Percentiles rank a stretch among this genome's conserved stretches.
Conservation (phyloP, 1,284 basidiomycete species). For the Uromyces viciae-fabae region DNA sequence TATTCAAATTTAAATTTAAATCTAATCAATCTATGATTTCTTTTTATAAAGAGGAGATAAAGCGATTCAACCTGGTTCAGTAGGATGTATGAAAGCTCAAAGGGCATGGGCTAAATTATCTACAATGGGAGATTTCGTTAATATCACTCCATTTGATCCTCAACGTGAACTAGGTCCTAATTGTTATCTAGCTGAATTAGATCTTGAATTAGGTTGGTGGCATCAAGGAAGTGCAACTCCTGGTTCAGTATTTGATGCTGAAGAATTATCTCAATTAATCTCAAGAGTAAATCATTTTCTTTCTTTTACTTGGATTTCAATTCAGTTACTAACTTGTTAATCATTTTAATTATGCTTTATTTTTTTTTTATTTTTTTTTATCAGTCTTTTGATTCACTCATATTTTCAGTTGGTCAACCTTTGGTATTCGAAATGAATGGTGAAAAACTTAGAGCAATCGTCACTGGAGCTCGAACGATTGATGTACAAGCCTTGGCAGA, state of each 20-base stretch:
- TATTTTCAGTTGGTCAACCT: conserved; percentile 64
- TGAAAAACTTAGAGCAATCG: conserved; percentile 70
- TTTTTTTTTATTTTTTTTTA: conserved; percentile 1
- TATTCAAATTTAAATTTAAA: background rate
- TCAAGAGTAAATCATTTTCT: conserved; percentile 6
- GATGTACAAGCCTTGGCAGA: conserved; percentile 56
- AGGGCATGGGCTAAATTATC: conserved; percentile 75
- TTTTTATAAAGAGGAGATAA: conserved; percentile 48
- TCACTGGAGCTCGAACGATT: conserved; percentile 67
- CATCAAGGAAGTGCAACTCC: background rate
- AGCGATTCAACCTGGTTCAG: conserved; percentile 50
- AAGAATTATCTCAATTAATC: conserved; percentile 19
- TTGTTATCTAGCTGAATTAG: conserved; percentile 70
- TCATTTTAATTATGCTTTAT: background rate
- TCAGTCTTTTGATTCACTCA: conserved; percentile 65
- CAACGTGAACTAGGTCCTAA: conserved; percentile 63
- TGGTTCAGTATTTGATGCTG: conserved; percentile 31
- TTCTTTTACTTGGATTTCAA: background rate
- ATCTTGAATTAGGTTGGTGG: conserved; percentile 62
- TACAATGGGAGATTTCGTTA: conserved; percentile 69
- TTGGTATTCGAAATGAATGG: conserved; percentile 89
- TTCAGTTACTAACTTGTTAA: background rate
- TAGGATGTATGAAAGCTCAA: conserved; percentile 63
- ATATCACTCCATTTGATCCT: conserved; percentile 65
- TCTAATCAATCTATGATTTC: background rate